Percentiles rank a stretch among this genome's conserved stretches.
These are phyloP conservation scores for Selenicereus undatus DNA, from an alignment of 148 eudicot genomes.

Conservation along the genomic window DNA sequence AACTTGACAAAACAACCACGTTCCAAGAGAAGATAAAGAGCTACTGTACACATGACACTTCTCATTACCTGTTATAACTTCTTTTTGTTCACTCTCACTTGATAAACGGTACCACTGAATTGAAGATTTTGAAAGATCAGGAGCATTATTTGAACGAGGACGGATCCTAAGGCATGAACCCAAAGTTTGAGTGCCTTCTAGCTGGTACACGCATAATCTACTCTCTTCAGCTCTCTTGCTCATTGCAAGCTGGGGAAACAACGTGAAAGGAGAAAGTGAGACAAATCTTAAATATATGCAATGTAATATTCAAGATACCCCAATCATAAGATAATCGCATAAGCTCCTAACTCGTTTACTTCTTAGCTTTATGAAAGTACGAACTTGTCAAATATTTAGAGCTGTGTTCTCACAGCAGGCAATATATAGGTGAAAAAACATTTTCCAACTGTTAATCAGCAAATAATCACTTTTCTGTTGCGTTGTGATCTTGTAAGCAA, in stretches of 20 bases:
- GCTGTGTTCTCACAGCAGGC: neutral
- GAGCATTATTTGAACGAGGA: constrained; percentile 60
- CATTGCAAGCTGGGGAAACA: constrained; percentile 59
- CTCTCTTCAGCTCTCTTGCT: constrained; percentile 81
- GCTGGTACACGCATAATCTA: constrained; percentile 50
- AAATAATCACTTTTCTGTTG: too few relatives aligned
- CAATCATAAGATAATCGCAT: neutral
- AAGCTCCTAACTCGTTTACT: neutral
- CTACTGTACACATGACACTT: neutral
- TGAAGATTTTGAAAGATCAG: constrained; percentile 75
- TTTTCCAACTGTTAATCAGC: too few relatives aligned
- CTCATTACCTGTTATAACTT: constrained; percentile 69
- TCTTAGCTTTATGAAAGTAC: neutral
- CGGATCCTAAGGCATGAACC: constrained; percentile 75
- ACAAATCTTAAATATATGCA: neutral
- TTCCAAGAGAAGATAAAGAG: neutral
- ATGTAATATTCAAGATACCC: neutral
- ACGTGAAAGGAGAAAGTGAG: neutral
- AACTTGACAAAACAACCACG: too few relatives aligned
- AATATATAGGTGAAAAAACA: too few relatives aligned
- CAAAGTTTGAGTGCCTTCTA: constrained; percentile 64
- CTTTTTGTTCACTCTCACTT: constrained; percentile 69
- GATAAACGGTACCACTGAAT: constrained; percentile 94
- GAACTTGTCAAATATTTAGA: neutral
- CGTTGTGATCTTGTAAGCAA: too few relatives aligned